Evolutionary conservation across 2,329 filamentous ascomycete genomes (phyloP), one percentile per base, ranked within the genome.

Genomic region (Pestalotiopsis sp.): DNA sequence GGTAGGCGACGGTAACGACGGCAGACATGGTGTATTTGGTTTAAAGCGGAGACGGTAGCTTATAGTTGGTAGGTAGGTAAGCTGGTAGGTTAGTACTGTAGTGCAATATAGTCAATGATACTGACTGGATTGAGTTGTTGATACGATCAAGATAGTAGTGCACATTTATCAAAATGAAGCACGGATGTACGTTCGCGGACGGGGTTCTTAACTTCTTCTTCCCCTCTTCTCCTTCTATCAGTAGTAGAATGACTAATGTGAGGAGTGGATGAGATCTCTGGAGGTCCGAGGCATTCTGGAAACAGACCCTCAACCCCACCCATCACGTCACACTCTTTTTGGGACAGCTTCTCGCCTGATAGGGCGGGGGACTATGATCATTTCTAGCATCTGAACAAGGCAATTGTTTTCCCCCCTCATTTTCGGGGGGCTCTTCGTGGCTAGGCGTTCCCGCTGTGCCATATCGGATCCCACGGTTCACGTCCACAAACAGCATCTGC

Each of bases 1-100:
- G 82, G 74, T 86, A 87, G 57, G 82, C 67, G 36, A 81, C 74
- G 38, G 74, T 74, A 65, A 76, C 52, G 69, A 71, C 70, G 77
- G 5, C 68, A 12, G 72, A 66, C 64, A 65, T 65, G 17, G n/a
- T 58, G 14, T 17, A 9, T 63, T n/a, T 23, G 12, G 12, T 52
- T 52, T n/a, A n/a, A 20, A 9, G n/a, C 20, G 17, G 17, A 17
- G 41, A n/a, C 13, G 13, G 41, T 36, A 36, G 7, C 7, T 36
- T 36, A 36, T 36, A 36, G 31, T 36, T 36, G 31, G 31, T 36
- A 36, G 31, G 31, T 36, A 36, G 31, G 31, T 36, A 36, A 36
- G 31, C 31, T 36, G 31, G 31, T 36, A 31, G 31, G 7, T n/a
- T n/a, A 23, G 20, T 23, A 23, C 20, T 23, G 20, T 23, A n/a